phyloP scores from a whole-genome alignment of 2,329 filamentous ascomycete species.

The Helicocarpus griseus region DNA sequence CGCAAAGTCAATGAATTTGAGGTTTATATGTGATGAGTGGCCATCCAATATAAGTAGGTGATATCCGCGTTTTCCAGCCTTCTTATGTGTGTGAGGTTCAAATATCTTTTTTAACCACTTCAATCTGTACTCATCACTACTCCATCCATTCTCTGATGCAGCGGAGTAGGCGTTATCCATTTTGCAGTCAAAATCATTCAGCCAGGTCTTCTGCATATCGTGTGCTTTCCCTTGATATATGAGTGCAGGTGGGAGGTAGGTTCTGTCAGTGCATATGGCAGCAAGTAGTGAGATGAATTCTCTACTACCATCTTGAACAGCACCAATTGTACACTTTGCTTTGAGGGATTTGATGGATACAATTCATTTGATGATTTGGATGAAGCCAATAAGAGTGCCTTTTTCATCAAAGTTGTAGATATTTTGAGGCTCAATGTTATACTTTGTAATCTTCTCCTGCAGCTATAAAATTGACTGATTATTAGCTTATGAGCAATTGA shows the following conservation, averaged over 20 bases:
- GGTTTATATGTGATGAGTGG: too few relatives aligned
- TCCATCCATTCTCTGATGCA: conserved; percentile 6
- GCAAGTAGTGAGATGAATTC: conserved; percentile 6
- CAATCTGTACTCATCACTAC: conserved; percentile 4
- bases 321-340: not conserved
- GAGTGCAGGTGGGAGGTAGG: not conserved
- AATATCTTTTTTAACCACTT: conserved; percentile 1
- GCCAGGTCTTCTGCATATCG: conserved; percentile 6
- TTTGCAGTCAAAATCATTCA: conserved; percentile 1
- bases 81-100: not conserved
- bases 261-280: not conserved
- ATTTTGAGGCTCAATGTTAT: not conserved
- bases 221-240: conserved; percentile 3
- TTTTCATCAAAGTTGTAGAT: not conserved
- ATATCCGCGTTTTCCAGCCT: too few relatives aligned
- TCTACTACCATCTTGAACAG: not conserved
- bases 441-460: not conserved
- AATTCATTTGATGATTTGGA: not conserved
- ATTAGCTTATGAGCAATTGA: not conserved
- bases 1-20: too few relatives aligned
- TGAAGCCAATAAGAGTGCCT: not conserved
- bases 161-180: conserved; percentile 4
- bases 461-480: not conserved
- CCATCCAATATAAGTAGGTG: too few relatives aligned
- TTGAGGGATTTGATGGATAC: not conserved